Conservation (phyloP, 768 basidiomycete species). For the Boletus pseudo-olivaceus region DNA sequence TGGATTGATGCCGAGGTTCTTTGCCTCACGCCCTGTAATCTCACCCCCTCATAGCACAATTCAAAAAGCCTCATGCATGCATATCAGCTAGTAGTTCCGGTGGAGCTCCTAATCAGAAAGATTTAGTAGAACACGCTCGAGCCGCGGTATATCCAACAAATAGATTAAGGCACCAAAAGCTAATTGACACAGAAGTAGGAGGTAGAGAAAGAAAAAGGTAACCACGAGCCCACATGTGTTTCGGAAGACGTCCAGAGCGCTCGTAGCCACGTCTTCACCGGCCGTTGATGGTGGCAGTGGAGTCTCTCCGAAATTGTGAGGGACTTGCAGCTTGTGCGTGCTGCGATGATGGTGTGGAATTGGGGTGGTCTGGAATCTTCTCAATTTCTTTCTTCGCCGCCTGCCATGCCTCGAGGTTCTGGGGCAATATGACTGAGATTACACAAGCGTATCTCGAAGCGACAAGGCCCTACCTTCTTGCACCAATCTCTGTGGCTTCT, state of each 20-base stretch:
- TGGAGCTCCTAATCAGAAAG: slow-evolving; percentile 9
- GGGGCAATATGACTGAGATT: slow-evolving; percentile 16
- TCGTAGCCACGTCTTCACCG: slow-evolving; percentile 32
- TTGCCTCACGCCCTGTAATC: neutral
- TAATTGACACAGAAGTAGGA: slow-evolving; percentile 12
- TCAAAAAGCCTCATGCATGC: slow-evolving; percentile 9
- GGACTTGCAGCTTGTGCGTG: slow-evolving; percentile 35
- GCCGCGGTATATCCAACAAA: slow-evolving; percentile 19
- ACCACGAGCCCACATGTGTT: slow-evolving; percentile 12
- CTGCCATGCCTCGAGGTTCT: slow-evolving; percentile 98
- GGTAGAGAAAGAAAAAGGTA: slow-evolving; percentile 3
- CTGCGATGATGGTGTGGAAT: slow-evolving; percentile 48
- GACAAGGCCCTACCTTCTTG: slow-evolving; percentile 62
- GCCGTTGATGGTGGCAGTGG: slow-evolving; percentile 69
- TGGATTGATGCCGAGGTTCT: neutral
- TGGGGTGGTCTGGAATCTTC: slow-evolving; percentile 89
- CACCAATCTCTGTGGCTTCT: slow-evolving; percentile 95
- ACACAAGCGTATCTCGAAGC: slow-evolving; percentile 2
- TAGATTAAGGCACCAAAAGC: slow-evolving; percentile 19
- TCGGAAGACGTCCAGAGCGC: neutral
- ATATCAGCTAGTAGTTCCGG: neutral
- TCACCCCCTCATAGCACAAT: neutral
- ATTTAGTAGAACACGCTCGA: slow-evolving; percentile 5
- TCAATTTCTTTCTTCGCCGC: slow-evolving; percentile 90
- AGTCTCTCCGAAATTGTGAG: slow-evolving; percentile 54